These are phyloP conservation scores for Linnemannia schmuckeri DNA, from an alignment of 192 early-diverging fungal species.

Conservation along the genomic window DNA sequence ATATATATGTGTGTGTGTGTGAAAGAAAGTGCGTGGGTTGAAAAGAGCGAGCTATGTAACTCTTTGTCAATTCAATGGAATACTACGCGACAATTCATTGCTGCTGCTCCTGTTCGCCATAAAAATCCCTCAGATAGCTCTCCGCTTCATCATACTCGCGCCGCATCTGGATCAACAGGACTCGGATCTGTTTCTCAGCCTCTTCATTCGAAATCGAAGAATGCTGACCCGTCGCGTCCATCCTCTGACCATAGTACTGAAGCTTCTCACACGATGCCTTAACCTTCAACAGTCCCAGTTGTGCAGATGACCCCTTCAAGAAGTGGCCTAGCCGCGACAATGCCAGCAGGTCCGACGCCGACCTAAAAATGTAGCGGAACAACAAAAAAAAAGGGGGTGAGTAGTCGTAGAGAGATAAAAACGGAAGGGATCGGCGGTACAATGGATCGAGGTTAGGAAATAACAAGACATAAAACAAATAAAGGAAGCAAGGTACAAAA, in stretches of 20 bases:
- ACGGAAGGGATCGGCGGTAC: not conserved
- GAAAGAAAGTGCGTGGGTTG: too few relatives aligned
- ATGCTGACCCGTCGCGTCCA: slow-evolving; percentile 66
- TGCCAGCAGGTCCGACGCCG: slow-evolving; percentile 70
- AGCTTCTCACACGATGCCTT: slow-evolving; percentile 88
- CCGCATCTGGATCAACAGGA: slow-evolving; percentile 70
- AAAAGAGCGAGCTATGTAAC: too few relatives aligned
- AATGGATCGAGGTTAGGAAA: not conserved
- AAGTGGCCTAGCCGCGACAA: slow-evolving; percentile 91
- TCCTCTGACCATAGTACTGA: slow-evolving; percentile 83
- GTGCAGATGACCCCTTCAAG: slow-evolving; percentile 91
- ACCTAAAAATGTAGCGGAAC: slow-evolving; percentile 32
- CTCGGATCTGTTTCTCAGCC: slow-evolving; percentile 67
- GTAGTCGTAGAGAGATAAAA: not conserved
- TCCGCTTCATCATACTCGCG: slow-evolving; percentile 81
- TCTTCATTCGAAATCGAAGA: slow-evolving; percentile 63
- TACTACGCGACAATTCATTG: too few relatives aligned
- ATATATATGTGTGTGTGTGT: too few relatives aligned
- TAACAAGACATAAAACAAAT: not conserved
- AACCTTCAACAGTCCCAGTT: slow-evolving; percentile 85
- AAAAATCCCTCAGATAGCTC: slow-evolving; percentile 76
- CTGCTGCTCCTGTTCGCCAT: slow-evolving; percentile 52
- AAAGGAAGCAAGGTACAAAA: not conserved
- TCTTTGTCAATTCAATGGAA: too few relatives aligned
- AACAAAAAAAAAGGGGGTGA: not conserved